Evolutionary conservation across 495 filamentous ascomycete species (phyloP), one percentile per base, ranked within the genome.

Genomic region (Halenospora varia): DNA sequence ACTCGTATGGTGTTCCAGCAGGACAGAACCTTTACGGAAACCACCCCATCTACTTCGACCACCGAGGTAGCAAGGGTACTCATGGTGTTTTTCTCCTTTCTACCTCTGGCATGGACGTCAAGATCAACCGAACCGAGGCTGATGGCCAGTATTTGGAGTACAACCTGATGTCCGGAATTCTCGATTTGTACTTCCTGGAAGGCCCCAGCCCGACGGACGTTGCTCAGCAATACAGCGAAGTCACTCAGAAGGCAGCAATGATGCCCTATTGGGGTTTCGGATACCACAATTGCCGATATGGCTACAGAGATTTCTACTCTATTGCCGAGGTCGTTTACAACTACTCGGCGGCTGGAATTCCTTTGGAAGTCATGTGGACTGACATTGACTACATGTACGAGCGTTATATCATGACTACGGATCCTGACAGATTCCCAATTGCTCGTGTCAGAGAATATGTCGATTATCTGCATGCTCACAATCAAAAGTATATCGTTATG

Each of bases 341-440:
- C 68, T 93, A 94, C 73, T 85, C 79, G 55, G 64, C 73, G 25
- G 88, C 89, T 15, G 68, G 69, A 8, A 94, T 95, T 57, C 90
- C 90, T 0, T 73, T 96, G 6, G 90, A 96, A 68, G 90, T 88
- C 0, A 89, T 92, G 84, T 94, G 90, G 90, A 93, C 87, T 2
- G 88, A 92, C 63, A 93, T 93, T 45, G 83, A 90, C 64, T 90
- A 91, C 68, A 71, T 73, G 54, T 19, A 62, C 24, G 26, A 26
- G 20, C 60, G 64, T 2, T 62, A 71, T 58, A 79, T 90, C 47
- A 92, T 96, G 67, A 87, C 87, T 2, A 72, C 89, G 11, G 89
- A 92, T 60, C 81, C 85, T 0, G 74, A 86, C 3, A 76, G 87
- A 23, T 96, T 86, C 69, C 86, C 89, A 0, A 60, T 92, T 2